These are phyloP conservation scores for Ballota nigra DNA, from an alignment of 257 asterid species.

Conservation along the genomic window DNA sequence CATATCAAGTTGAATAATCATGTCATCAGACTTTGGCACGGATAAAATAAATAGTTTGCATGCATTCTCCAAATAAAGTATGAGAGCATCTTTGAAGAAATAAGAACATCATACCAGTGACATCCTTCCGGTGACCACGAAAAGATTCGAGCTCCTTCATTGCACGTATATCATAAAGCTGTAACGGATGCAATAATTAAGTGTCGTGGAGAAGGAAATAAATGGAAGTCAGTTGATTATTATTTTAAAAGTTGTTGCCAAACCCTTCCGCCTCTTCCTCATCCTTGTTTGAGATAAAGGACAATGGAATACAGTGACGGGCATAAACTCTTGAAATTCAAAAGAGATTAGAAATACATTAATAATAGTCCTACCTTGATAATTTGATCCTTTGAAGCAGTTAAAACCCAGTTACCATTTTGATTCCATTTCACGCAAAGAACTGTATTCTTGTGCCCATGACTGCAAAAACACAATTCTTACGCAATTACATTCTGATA, in stretches of 20 bases:
- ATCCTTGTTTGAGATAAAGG: conserved; percentile 7
- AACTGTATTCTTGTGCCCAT: conserved; percentile 93
- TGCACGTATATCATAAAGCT: conserved; percentile 98
- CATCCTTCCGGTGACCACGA: conserved; percentile 95
- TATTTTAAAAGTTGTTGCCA: not conserved
- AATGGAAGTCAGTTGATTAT: not conserved
- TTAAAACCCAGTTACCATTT: conserved; percentile 96
- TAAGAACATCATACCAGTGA: conserved; percentile 58
- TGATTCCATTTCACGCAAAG: conserved; percentile 94
- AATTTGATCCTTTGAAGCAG: conserved; percentile 95
- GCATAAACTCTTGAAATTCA: conserved; percentile 18
- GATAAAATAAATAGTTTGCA: not conserved
- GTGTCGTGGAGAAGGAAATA: conserved; percentile 15
- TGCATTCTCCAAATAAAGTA: conserved; percentile 21
- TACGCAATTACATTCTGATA: conserved; percentile 24
- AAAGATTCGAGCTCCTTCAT: conserved; percentile 99
- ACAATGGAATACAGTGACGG: conserved; percentile 2
- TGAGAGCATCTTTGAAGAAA: conserved; percentile 12
- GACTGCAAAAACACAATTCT: conserved; percentile 54
- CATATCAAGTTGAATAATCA: conserved; percentile 11
- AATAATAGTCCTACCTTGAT: conserved; percentile 59
- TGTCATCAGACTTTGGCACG: conserved; percentile 8
- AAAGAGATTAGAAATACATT: conserved; percentile 8
- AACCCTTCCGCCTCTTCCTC: not conserved
- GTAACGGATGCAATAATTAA: conserved; percentile 25